Evolutionary conservation across 441 rosid species (phyloP).

Genomic region (Omphalea diandra): DNA sequence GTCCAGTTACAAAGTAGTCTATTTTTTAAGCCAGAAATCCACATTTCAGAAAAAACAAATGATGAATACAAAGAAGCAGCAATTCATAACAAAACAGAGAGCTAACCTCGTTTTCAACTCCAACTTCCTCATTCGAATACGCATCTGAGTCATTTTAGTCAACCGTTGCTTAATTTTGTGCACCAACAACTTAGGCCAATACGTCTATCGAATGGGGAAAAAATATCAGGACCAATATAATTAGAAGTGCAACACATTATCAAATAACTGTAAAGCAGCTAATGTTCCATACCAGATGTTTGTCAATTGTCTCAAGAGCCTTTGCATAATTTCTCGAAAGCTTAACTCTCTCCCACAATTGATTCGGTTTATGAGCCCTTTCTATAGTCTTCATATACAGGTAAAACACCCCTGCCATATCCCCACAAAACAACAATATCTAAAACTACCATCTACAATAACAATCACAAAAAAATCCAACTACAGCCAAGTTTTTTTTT

Average conservation of each 20-base stretch:
- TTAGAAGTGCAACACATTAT: background rate
- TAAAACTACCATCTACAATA: background rate
- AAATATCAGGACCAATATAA: background rate
- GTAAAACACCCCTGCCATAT: conserved; percentile 64
- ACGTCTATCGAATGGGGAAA: conserved; percentile 48
- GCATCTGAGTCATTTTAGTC: conserved; percentile 95
- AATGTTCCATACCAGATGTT: conserved; percentile 60
- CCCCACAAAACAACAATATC: background rate
- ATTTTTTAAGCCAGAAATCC: background rate
- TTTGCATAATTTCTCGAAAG: conserved; percentile 74
- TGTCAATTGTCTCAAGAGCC: conserved; percentile 85
- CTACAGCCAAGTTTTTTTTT: background rate
- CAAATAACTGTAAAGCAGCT: conserved; percentile 3
- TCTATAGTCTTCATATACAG: conserved; percentile 88
- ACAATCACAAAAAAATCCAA: background rate
- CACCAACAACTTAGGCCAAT: conserved; percentile 82
- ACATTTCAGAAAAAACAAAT: background rate
- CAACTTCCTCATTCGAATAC: conserved; percentile 85
- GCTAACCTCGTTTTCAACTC: conserved; percentile 74
- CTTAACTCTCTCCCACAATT: conserved; percentile 90
- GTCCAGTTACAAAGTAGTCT: no score
- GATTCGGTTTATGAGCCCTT: conserved; percentile 85
- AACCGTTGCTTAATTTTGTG: conserved; percentile 83
- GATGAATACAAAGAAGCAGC: background rate
- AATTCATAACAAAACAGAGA: background rate